Percentiles rank a stretch among this genome's conserved stretches.
These are phyloP conservation scores for Fomitopsis pinicola DNA, from an alignment of 1,284 basidiomycete species.

Conservation along the genomic window DNA sequence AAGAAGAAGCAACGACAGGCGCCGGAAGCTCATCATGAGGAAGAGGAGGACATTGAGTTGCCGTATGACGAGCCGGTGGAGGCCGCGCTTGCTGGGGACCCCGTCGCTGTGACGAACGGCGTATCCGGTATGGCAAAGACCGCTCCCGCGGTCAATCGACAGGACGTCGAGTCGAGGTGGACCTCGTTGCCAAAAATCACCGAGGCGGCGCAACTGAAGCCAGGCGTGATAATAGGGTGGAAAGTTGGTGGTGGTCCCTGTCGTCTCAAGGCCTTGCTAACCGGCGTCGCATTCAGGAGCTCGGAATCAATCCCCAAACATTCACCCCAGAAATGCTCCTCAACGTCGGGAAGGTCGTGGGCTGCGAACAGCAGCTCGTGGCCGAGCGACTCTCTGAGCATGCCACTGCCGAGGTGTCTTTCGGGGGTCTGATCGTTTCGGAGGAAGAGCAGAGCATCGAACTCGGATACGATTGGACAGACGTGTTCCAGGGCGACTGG, in stretches of 20 bases:
- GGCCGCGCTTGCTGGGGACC: background rate
- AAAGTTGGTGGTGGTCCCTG: conserved; percentile 35
- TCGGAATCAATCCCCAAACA: conserved; percentile 49
- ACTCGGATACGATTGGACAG: conserved; percentile 22
- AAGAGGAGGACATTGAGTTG: conserved; percentile 13
- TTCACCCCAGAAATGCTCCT: conserved; percentile 50
- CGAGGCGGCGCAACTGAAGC: conserved; percentile 27
- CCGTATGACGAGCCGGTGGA: conserved; percentile 19
- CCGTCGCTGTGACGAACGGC: background rate
- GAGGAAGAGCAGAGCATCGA: conserved; percentile 17
- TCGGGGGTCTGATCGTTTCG: conserved; percentile 16
- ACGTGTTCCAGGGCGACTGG: conserved; percentile 26
- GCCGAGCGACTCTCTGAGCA: conserved; percentile 24
- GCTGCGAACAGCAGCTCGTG: conserved; percentile 19
- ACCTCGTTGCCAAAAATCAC: conserved; percentile 30
- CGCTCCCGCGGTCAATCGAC: conserved; percentile 32
- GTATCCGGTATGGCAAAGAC: background rate
- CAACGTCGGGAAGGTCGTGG: conserved; percentile 35
- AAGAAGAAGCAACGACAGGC: conserved; percentile 13
- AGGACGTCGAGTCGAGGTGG: conserved; percentile 38
- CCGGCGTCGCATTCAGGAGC: conserved; percentile 30
- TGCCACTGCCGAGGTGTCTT: conserved; percentile 16
- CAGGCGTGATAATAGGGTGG: conserved; percentile 44
- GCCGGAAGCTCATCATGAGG: conserved; percentile 7
- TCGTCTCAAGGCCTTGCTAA: background rate